A percentile compares a stretch with the other conserved stretches of the same genome.
These are phyloP conservation scores for Chrysoporthe deuterocubensis DNA, from an alignment of 2,329 filamentous ascomycete genomes.

Conservation along the genomic window DNA sequence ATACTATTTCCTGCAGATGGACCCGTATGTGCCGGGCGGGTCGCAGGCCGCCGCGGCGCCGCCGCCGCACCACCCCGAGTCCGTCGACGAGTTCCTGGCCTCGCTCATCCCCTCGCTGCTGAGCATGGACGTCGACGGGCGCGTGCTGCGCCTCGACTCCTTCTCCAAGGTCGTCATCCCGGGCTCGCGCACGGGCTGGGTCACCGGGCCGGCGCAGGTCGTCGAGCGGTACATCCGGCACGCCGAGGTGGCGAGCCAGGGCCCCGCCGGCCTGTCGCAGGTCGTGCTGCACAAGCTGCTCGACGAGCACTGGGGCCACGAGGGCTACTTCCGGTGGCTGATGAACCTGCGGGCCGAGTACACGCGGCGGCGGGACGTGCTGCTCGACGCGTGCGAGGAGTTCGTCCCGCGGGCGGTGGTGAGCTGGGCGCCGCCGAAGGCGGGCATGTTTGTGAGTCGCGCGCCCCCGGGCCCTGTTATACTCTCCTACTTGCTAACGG, in stretches of 20 bases:
- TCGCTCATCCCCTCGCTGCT: constrained; percentile 75
- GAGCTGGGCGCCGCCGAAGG: constrained; percentile 77
- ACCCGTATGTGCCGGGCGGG: constrained; percentile 64
- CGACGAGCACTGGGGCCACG: constrained; percentile 93
- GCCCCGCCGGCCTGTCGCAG: constrained; percentile 83
- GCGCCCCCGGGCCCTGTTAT: not conserved
- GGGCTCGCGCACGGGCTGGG: constrained; percentile 82
- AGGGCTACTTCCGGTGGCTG: constrained; percentile 87
- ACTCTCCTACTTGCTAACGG: not conserved
- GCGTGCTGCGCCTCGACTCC: constrained; percentile 88
- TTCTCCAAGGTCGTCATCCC: constrained; percentile 92
- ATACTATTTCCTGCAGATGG: constrained; percentile 93
- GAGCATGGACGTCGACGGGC: constrained; percentile 82
- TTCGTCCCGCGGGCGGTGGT: constrained; percentile 75
- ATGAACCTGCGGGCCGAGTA: constrained; percentile 82
- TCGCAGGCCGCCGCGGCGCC: constrained; percentile 46
- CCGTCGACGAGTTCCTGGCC: constrained; percentile 73
- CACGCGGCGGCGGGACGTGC: constrained; percentile 74
- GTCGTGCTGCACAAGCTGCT: constrained; percentile 85
- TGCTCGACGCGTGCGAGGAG: constrained; percentile 80
- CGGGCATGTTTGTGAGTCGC: constrained; percentile 89
- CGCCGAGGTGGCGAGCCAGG: constrained; percentile 83
- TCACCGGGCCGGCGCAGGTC: constrained; percentile 84
- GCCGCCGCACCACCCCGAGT: constrained; percentile 60
- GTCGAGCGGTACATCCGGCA: constrained; percentile 82